Conservation (phyloP, 176 grass and related monocot genomes). For the Avena atlantica region DNA sequence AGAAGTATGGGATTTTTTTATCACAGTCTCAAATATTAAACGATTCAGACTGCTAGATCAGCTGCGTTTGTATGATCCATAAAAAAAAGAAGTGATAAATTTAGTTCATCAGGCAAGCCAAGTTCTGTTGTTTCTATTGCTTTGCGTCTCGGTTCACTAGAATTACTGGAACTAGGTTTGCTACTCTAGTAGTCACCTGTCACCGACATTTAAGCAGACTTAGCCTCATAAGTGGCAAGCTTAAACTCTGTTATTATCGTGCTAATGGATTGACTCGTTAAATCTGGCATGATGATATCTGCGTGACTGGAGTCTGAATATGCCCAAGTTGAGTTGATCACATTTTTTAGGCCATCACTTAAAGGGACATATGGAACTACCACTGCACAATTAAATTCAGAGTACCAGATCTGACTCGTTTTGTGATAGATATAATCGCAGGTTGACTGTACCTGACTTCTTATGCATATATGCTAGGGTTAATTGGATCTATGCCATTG, state of each 20-base stretch:
- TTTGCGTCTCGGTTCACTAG: too few relatives aligned
- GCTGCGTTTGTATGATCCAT: neutral
- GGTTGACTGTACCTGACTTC: neutral
- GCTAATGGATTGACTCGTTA: neutral
- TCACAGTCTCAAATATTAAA: neutral
- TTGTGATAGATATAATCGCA: neutral
- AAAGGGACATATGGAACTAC: neutral
- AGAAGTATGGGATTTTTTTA: neutral
- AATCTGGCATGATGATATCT: neutral
- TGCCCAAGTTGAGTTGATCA: neutral
- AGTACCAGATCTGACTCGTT: neutral
- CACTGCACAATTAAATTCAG: neutral
- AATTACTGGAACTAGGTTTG: neutral
- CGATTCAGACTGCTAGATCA: neutral
- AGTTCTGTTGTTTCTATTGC: neutral
- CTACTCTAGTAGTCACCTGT: neutral
- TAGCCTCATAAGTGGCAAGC: neutral
- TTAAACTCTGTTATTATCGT: neutral
- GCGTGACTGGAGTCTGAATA: too few relatives aligned
- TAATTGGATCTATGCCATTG: too few relatives aligned
- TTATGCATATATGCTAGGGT: neutral
- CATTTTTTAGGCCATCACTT: neutral
- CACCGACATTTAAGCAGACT: too few relatives aligned
- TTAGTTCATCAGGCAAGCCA: constrained; percentile 9
- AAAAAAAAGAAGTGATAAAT: neutral